These are phyloP conservation scores for Crataegus laevigata DNA, from an alignment of 306 rosid genomes.

Conservation along the genomic window DNA sequence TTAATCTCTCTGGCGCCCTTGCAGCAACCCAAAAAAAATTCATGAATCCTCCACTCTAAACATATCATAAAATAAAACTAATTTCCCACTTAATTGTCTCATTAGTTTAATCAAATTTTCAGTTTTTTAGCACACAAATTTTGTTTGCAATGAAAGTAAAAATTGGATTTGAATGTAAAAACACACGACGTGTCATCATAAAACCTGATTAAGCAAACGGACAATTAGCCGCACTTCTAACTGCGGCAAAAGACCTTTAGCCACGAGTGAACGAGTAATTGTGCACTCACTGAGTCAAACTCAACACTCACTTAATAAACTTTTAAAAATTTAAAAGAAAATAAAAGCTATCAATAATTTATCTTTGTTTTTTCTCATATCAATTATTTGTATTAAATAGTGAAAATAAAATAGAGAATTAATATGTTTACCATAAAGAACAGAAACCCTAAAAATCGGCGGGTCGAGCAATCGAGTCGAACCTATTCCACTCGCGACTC, in stretches of 20 bases:
- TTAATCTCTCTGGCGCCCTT: too few relatives aligned
- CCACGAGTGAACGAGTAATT: neutral
- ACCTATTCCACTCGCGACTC: conserved; percentile 52
- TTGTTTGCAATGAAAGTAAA: neutral
- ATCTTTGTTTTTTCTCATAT: neutral
- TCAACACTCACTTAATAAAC: neutral
- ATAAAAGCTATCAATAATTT: too few relatives aligned
- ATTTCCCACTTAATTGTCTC: neutral
- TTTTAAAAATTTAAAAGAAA: too few relatives aligned
- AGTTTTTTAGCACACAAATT: neutral
- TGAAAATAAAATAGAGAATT: neutral
- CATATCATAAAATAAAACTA: neutral
- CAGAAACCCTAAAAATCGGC: conserved; percentile 38
- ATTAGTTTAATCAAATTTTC: neutral
- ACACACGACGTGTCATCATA: neutral
- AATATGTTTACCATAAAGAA: neutral
- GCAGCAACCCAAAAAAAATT: too few relatives aligned
- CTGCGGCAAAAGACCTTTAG: neutral
- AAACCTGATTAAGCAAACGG: neutral
- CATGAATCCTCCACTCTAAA: neutral
- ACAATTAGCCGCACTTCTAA: too few relatives aligned
- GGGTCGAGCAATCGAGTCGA: conserved; percentile 58
- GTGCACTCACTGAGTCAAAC: conserved; percentile 6
- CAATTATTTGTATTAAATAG: neutral
- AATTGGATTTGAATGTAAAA: neutral